Percentiles rank a stretch among this genome's conserved stretches.
phyloP scores from a whole-genome alignment of 768 basidiomycete species.

The Rhizopogon vinicolor region DNA sequence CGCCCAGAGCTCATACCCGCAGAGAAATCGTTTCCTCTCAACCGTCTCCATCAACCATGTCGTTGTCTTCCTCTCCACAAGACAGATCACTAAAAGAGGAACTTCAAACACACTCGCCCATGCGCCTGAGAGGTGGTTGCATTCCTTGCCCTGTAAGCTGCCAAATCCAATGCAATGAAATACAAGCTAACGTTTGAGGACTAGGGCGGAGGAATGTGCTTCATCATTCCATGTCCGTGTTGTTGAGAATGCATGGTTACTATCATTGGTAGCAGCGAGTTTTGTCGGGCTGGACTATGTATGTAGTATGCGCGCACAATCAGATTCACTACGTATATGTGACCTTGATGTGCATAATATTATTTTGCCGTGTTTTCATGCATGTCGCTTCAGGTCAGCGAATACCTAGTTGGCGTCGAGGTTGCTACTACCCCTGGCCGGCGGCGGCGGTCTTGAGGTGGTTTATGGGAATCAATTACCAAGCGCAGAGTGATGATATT shows the following conservation, averaged over 20 bases:
- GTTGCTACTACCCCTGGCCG: too few relatives aligned
- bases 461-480: too few relatives aligned
- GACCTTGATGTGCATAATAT: too few relatives aligned
- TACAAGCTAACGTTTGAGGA: not conserved
- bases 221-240: constrained; percentile 32
- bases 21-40: constrained; percentile 14
- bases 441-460: too few relatives aligned
- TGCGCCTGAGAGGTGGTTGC: constrained; percentile 25
- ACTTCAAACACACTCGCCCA: constrained; percentile 8
- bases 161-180: not conserved
- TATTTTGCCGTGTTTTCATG: too few relatives aligned
- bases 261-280: too few relatives aligned
- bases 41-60: constrained; percentile 11
- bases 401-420: too few relatives aligned
- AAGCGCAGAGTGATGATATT: too few relatives aligned
- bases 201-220: constrained; percentile 32
- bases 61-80: not conserved
- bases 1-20: constrained; percentile 3
- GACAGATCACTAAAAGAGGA: not conserved
- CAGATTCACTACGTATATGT: too few relatives aligned
- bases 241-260: not conserved
- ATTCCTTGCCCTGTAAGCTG: constrained; percentile 27
- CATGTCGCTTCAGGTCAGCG: too few relatives aligned
- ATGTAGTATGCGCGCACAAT: too few relatives aligned
- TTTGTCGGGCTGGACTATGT: too few relatives aligned